Percentiles rank a stretch among this genome's conserved stretches.
phyloP scores from a whole-genome alignment of 225 moss, liverwort and hornwort species.

The Marchantia paleacea region DNA sequence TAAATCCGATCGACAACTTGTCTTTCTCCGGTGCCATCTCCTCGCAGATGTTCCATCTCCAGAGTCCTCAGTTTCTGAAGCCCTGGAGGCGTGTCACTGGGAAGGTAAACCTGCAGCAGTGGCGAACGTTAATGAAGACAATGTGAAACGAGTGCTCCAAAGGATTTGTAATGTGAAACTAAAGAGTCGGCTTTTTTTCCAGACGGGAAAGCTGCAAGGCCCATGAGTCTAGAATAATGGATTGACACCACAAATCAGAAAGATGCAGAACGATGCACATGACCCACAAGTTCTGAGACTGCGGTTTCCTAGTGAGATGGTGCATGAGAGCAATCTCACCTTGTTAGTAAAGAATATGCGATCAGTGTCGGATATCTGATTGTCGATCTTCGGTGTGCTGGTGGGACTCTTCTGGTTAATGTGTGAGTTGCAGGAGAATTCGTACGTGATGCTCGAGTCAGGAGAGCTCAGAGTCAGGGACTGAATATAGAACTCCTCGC shows the following conservation, averaged over 20 bases:
- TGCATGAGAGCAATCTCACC: constrained; percentile 18
- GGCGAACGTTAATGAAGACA: not conserved
- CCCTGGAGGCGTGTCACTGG: constrained; percentile 47
- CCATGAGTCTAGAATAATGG: too few relatives aligned
- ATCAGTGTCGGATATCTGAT: constrained; percentile 45
- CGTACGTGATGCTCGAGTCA: not conserved
- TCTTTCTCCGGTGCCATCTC: constrained; percentile 50
- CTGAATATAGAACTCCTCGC: constrained; percentile 51
- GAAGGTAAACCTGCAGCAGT: constrained; percentile 48
- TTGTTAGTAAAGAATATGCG: constrained; percentile 57
- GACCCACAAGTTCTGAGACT: too few relatives aligned
- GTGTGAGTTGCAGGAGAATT: not conserved
- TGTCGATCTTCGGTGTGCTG: not conserved
- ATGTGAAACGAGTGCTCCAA: not conserved
- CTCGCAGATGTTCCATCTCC: constrained; percentile 46
- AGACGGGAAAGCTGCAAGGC: too few relatives aligned
- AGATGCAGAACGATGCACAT: too few relatives aligned
- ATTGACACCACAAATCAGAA: too few relatives aligned
- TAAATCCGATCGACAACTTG: constrained; percentile 56
- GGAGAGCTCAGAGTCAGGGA: constrained; percentile 35
- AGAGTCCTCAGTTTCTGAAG: constrained; percentile 37
- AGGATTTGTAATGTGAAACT: too few relatives aligned
- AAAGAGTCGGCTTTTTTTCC: too few relatives aligned
- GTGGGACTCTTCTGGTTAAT: too few relatives aligned
- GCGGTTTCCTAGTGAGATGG: too few relatives aligned